These are phyloP conservation scores for Coemansia sp. DNA, from an alignment of 192 early-diverging fungal genomes.

Conservation along the genomic window DNA sequence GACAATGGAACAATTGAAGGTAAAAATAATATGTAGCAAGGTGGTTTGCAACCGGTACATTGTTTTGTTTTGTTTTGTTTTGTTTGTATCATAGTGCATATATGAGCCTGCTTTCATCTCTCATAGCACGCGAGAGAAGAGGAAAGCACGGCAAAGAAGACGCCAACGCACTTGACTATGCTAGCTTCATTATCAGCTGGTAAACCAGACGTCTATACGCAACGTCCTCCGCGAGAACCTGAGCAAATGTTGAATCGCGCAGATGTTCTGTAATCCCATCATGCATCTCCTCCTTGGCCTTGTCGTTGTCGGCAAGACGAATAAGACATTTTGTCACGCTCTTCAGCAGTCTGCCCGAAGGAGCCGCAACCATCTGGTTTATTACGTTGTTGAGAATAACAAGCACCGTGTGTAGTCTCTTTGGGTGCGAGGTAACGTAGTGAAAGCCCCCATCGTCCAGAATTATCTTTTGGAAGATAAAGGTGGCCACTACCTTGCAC, in stretches of 20 bases:
- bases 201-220: conserved; percentile 84
- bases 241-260: conserved; percentile 83
- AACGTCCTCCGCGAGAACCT: conserved; percentile 84
- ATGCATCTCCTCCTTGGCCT: conserved; percentile 87
- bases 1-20: conserved; percentile 22
- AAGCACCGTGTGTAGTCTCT: conserved; percentile 91
- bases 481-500: conserved; percentile 98
- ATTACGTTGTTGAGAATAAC: conserved; percentile 95
- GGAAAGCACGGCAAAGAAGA: neutral
- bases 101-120: neutral
- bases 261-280: conserved; percentile 89
- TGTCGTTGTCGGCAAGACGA: conserved; percentile 89
- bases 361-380: conserved; percentile 81
- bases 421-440: conserved; percentile 52
- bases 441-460: conserved; percentile 89
- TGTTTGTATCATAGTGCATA: neutral
- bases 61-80: neutral
- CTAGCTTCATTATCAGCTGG: conserved; percentile 58
- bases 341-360: conserved; percentile 85
- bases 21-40: conserved; percentile 5
- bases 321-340: conserved; percentile 93
- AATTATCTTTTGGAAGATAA: conserved; percentile 97
- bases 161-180: conserved; percentile 7
- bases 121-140: neutral
- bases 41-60: neutral